Evolutionary conservation across 2,329 filamentous ascomycete genomes (phyloP).

Genomic region (Fusarium lateritium): DNA sequence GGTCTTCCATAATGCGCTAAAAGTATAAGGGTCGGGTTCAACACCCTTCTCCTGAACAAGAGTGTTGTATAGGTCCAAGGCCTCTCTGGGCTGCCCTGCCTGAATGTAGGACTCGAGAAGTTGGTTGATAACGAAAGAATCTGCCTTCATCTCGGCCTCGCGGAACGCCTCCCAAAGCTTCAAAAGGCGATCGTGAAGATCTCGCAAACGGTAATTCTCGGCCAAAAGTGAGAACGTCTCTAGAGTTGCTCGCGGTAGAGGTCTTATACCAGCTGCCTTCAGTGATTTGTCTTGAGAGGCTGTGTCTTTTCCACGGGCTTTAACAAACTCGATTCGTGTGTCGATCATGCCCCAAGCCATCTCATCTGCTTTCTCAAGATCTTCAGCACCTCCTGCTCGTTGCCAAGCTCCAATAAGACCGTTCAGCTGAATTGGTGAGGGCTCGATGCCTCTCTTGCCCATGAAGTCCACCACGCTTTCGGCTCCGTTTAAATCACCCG

Average conservation of each 20-base stretch:
- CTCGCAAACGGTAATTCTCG: conserved; percentile 77
- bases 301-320: conserved; percentile 55
- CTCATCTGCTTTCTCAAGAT: conserved; percentile 74
- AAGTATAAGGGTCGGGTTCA: conserved; percentile 77
- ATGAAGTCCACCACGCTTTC: conserved; percentile 82
- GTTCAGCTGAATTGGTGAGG: conserved; percentile 84
- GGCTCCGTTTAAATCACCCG: conserved; percentile 79
- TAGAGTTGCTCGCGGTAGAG: conserved; percentile 73
- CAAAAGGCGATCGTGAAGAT: conserved; percentile 70
- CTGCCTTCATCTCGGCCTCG: conserved; percentile 74
- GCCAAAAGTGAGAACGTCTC: conserved; percentile 86
- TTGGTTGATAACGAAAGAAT: conserved; percentile 85
- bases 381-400: conserved; percentile 69
- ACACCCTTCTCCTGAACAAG: conserved; percentile 67
- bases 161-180: conserved; percentile 74
- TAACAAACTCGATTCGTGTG: conserved; percentile 75
- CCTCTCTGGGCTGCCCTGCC: conserved; percentile 67
- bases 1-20: conserved; percentile 76
- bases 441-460: conserved; percentile 76
- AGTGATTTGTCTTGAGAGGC: conserved; percentile 4
- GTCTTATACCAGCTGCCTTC: conserved; percentile 16
- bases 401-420: conserved; percentile 86
- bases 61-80: conserved; percentile 68
- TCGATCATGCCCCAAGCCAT: conserved; percentile 85
- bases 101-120: conserved; percentile 77